These are phyloP conservation scores for Symbiodinium pilosum DNA, from an alignment of 73 alveolate genomes.

Conservation along the genomic window DNA sequence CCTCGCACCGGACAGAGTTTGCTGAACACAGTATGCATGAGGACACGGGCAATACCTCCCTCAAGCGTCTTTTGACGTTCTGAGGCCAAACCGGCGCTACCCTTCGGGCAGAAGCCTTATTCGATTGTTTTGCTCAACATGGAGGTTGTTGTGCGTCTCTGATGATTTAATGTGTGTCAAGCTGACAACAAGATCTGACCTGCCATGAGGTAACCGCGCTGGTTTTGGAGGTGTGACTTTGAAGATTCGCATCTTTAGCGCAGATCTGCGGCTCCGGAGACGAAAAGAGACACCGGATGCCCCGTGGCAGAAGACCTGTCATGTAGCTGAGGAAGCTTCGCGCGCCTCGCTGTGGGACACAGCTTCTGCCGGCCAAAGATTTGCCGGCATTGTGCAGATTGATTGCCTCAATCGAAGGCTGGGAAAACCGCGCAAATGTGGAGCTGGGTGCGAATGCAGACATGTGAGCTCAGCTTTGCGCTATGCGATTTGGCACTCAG, in stretches of 20 bases:
- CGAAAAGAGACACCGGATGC: neutral
- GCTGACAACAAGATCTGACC: neutral
- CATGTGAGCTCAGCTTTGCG: too few species aligned
- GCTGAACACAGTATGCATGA: neutral
- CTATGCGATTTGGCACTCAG: too few species aligned
- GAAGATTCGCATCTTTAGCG: neutral
- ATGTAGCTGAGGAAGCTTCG: too few species aligned
- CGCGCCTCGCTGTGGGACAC: neutral
- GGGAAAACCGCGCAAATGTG: too few species aligned
- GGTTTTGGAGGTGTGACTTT: neutral
- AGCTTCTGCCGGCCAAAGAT: neutral
- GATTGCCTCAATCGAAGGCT: too few species aligned
- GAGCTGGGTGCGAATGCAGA: too few species aligned
- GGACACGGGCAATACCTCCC: too few species aligned
- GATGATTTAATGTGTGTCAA: neutral
- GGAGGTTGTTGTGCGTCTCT: too few species aligned
- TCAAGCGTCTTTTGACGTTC: neutral
- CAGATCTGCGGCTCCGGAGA: neutral
- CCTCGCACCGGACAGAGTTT: conserved; percentile 14
- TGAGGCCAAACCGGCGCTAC: conserved; percentile 19
- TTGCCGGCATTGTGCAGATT: neutral
- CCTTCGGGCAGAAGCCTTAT: neutral
- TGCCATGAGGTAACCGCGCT: neutral
- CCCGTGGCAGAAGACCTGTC: neutral
- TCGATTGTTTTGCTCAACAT: too few species aligned